phyloP scores from a whole-genome alignment of 179 eudicot species.

The Nepenthes alata region DNA sequence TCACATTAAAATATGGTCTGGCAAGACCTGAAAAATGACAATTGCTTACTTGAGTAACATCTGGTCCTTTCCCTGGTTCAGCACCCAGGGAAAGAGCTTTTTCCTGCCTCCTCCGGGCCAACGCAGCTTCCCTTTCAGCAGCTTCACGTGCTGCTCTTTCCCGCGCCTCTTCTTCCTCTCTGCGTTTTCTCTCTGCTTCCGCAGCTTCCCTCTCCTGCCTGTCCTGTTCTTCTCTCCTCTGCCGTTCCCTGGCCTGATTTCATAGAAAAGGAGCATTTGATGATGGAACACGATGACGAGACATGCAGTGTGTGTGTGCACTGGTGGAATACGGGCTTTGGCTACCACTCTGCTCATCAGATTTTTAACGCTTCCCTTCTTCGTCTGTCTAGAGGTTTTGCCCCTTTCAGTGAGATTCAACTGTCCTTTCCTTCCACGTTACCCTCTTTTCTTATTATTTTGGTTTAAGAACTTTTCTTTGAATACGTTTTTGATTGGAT shows the following conservation, averaged over 20 bases:
- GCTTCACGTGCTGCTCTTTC: conserved; percentile 86
- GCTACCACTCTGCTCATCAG: too few relatives aligned
- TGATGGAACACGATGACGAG: not conserved
- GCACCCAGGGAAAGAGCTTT: conserved; percentile 70
- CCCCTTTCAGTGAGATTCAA: too few relatives aligned
- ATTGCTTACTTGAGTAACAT: conserved; percentile 73
- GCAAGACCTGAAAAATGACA: not conserved
- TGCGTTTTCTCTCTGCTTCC: conserved; percentile 75
- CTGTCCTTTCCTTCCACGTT: too few relatives aligned
- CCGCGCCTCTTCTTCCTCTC: conserved; percentile 91
- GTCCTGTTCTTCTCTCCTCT: conserved; percentile 83
- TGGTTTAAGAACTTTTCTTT: too few relatives aligned
- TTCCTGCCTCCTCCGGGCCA: conserved; percentile 67
- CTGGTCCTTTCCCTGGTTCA: conserved; percentile 94
- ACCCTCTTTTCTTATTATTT: too few relatives aligned
- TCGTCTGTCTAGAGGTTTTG: too few relatives aligned
- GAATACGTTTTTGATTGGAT: too few relatives aligned
- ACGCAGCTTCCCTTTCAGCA: conserved; percentile 84
- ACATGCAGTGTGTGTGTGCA: not conserved
- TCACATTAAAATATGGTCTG: not conserved
- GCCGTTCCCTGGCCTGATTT: conserved; percentile 81
- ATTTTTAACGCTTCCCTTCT: too few relatives aligned
- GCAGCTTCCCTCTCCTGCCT: conserved; percentile 82
- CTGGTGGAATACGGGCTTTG: too few relatives aligned
- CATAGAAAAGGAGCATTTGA: not conserved